Evolutionary conservation across 1,284 basidiomycete genomes (phyloP).

Genomic region (Apiotrichum laibachii): DNA sequence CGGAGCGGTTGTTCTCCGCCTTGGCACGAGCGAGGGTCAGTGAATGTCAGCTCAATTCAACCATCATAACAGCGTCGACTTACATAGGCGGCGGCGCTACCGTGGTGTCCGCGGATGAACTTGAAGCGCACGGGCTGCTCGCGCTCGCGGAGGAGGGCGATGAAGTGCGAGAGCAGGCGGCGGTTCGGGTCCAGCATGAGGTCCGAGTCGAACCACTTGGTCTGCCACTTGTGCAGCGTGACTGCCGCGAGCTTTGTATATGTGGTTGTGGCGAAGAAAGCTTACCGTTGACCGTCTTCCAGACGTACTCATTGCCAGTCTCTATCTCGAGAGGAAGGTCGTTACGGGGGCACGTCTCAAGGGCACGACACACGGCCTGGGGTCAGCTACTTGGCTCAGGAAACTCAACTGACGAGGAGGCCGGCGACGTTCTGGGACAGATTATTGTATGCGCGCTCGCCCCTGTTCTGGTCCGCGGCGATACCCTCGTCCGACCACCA

Average conservation of each 20-base stretch:
- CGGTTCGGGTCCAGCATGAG: not conserved
- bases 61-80: not conserved
- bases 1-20: too few species aligned
- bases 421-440: not conserved
- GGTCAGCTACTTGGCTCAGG: not conserved
- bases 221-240: constrained; percentile 1
- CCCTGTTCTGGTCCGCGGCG: not conserved
- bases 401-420: not conserved
- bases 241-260: not conserved
- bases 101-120: constrained; percentile 1
- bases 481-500: not conserved
- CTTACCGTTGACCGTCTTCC: not conserved
- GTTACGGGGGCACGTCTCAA: not conserved
- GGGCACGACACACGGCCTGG: not conserved
- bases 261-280: not conserved
- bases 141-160: constrained; percentile 2
- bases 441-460: not conserved
- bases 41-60: not conserved
- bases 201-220: not conserved
- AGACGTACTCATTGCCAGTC: not conserved
- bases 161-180: not conserved
- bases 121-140: not conserved
- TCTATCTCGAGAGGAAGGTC: not conserved
- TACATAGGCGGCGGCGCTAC: not conserved
- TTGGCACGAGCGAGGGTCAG: not conserved